Evolutionary conservation across 257 asterid genomes (phyloP).

Genomic region (Striga asiatica): DNA sequence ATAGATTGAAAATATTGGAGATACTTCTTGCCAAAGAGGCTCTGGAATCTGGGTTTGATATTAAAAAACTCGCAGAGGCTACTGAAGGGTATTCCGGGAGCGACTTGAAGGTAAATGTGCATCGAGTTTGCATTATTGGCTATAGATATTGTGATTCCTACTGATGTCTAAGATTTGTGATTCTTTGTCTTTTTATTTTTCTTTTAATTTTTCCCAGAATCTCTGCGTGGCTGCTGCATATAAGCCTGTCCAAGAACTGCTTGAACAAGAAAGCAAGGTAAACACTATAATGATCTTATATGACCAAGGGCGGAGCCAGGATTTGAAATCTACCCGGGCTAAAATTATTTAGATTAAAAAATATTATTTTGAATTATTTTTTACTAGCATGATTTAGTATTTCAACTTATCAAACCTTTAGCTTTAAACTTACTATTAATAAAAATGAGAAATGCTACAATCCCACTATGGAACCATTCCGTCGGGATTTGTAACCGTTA

Average conservation of each 20-base stretch:
- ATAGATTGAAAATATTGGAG: constrained; percentile 48
- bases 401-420: no score
- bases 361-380: no score
- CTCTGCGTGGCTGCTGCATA: constrained; percentile 63
- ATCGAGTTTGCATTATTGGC: background rate
- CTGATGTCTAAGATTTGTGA: background rate
- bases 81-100: constrained; percentile 75
- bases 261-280: constrained; percentile 39
- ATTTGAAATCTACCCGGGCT: no score
- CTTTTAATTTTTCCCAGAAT: constrained; percentile 33
- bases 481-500: no score
- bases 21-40: constrained; percentile 47
- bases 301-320: no score
- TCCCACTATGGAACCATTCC: no score
- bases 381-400: no score
- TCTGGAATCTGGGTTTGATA: constrained; percentile 34
- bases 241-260: constrained; percentile 52
- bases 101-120: constrained; percentile 45
- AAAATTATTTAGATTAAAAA: no score
- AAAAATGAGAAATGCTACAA: no score
- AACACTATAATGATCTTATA: background rate
- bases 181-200: background rate
- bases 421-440: no score
- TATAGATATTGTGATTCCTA: background rate
- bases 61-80: constrained; percentile 46